Percentiles rank a stretch among this genome's conserved stretches.
phyloP scores from a whole-genome alignment of 2,329 filamentous ascomycete species.

The Dactylellina cionopaga region DNA sequence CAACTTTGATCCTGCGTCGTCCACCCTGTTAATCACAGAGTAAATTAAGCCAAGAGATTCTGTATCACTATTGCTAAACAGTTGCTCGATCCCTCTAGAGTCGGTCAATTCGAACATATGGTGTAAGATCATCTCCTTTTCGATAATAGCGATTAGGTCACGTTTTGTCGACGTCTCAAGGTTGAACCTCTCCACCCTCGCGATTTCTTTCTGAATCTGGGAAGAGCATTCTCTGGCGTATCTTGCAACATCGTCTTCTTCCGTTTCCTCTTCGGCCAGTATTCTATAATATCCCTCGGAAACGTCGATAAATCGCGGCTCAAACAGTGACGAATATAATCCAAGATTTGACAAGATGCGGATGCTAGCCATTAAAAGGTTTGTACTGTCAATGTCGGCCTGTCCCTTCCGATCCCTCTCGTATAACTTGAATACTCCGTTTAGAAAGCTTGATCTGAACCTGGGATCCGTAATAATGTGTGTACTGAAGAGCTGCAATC shows the following conservation, averaged over 20 bases:
- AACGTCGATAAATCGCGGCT: conserved; percentile 74
- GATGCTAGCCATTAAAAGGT: conserved; percentile 77
- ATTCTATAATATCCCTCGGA: conserved; percentile 75
- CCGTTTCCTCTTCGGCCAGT: conserved; percentile 75
- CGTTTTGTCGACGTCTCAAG: conserved; percentile 85
- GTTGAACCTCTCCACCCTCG: conserved; percentile 80
- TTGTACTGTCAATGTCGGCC: conserved; percentile 68
- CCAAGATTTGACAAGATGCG: conserved; percentile 86
- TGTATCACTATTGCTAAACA: conserved; percentile 77
- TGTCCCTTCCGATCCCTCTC: conserved; percentile 73
- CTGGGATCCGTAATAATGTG: conserved; percentile 67
- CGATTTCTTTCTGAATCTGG: conserved; percentile 76
- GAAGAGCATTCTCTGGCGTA: conserved; percentile 78
- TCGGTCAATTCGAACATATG: conserved; percentile 75
- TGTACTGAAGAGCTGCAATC: conserved; percentile 77
- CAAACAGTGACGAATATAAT: conserved; percentile 82
- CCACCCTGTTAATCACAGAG: conserved; percentile 76
- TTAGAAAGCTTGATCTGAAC: conserved; percentile 68
- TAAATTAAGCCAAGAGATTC: conserved; percentile 80
- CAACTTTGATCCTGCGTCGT: conserved; percentile 67
- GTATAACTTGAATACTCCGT: conserved; percentile 80
- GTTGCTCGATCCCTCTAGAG: conserved; percentile 72
- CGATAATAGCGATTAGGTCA: conserved; percentile 76
- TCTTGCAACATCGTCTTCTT: conserved; percentile 71
- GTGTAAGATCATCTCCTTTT: conserved; percentile 75